A percentile compares a stretch with the other conserved stretches of the same genome.
These are phyloP conservation scores for Suillus discolor DNA, from an alignment of 768 basidiomycete species.

Conservation along the genomic window DNA sequence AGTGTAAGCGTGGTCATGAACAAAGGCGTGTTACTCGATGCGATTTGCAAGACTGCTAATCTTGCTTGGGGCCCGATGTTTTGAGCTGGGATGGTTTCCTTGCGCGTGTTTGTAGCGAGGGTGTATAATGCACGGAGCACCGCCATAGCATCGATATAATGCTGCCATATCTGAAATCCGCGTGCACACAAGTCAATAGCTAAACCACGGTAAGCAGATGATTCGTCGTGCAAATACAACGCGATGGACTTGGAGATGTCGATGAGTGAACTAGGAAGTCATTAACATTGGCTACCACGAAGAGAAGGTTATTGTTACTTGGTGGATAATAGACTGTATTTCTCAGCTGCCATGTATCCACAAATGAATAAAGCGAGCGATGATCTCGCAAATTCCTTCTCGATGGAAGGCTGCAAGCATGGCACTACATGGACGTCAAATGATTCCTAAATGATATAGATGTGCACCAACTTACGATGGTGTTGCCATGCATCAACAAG, in stretches of 20 bases:
- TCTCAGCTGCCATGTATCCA: slow-evolving; percentile 81
- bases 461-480: slow-evolving; percentile 47
- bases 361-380: slow-evolving; percentile 80
- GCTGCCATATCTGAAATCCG: slow-evolving; percentile 94
- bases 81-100: slow-evolving; percentile 68
- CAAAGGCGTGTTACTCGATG: slow-evolving; percentile 76
- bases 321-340: slow-evolving; percentile 73
- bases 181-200: slow-evolving; percentile 90
- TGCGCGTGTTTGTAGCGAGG: slow-evolving; percentile 71
- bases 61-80: slow-evolving; percentile 80
- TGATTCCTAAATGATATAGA: not conserved
- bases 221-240: slow-evolving; percentile 74
- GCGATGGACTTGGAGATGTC: slow-evolving; percentile 85
- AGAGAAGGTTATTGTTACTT: slow-evolving; percentile 45
- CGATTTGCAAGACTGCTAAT: slow-evolving; percentile 82
- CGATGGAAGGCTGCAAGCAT: slow-evolving; percentile 57
- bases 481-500: slow-evolving; percentile 68
- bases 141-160: slow-evolving; percentile 88
- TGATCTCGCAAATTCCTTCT: slow-evolving; percentile 58
- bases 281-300: slow-evolving; percentile 6
- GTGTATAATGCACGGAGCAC: slow-evolving; percentile 83
- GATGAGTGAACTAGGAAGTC: slow-evolving; percentile 61
- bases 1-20: slow-evolving; percentile 94
- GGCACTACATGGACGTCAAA: slow-evolving; percentile 50
- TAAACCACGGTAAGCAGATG: slow-evolving; percentile 63